These are phyloP conservation scores for Monosporozyma servazzii DNA, from an alignment of 805 yeast species.

Conservation along the genomic window DNA sequence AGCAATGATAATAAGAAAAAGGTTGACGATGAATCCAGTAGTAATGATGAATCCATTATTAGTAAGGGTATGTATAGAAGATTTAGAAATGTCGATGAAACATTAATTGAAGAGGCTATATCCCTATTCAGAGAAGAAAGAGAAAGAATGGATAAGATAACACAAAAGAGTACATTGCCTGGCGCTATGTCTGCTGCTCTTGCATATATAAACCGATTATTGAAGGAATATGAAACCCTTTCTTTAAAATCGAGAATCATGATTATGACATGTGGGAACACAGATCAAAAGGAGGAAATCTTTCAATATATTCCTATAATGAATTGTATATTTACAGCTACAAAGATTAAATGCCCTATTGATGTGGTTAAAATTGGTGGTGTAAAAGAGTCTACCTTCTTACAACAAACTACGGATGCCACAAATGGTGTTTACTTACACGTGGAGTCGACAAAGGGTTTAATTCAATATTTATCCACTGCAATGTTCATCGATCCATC, in stretches of 20 bases:
- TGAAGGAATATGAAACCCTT: conserved; percentile 37
- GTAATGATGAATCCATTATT: conserved; percentile 27
- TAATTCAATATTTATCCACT: conserved; percentile 72
- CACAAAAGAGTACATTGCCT: conserved; percentile 45
- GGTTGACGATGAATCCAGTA: background rate
- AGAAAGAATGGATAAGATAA: conserved; percentile 17
- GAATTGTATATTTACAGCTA: conserved; percentile 95
- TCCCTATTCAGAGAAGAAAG: conserved; percentile 33
- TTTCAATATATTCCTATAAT: conserved; percentile 84
- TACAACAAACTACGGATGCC: conserved; percentile 94
- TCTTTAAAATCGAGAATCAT: conserved; percentile 55
- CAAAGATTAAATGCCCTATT: conserved; percentile 78
- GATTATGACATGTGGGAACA: conserved; percentile 35
- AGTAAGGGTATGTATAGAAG: conserved; percentile 73
- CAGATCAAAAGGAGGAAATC: conserved; percentile 48
- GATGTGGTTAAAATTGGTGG: conserved; percentile 74
- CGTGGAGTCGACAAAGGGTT: conserved; percentile 59
- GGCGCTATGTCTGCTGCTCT: conserved; percentile 80
- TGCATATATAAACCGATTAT: conserved; percentile 63
- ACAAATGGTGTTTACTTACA: conserved; percentile 81
- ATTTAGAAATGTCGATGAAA: conserved; percentile 69
- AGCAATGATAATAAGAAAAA: conserved; percentile 13
- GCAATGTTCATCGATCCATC: conserved; percentile 84
- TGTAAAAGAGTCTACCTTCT: conserved; percentile 54
- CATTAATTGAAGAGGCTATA: conserved; percentile 52